Percentiles rank a stretch among this genome's conserved stretches.
These are phyloP conservation scores for Pleodorina starrii DNA, from an alignment of 139 green algal genomes.

Conservation along the genomic window DNA sequence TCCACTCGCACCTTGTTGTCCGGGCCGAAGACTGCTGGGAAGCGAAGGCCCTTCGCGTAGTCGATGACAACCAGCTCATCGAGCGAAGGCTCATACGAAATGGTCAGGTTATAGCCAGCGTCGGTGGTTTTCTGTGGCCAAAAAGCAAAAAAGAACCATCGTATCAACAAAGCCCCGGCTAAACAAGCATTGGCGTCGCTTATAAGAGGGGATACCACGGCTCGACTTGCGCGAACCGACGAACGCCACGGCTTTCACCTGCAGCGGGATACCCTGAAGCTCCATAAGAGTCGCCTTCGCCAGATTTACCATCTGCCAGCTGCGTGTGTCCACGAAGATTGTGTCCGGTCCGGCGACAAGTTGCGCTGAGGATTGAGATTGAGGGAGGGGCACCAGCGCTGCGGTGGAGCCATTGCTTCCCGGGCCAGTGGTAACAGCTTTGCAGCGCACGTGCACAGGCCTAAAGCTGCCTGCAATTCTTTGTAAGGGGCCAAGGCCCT, in stretches of 20 bases:
- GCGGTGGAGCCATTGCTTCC: background rate
- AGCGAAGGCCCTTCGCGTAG: slow-evolving; percentile 40
- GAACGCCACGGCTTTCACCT: background rate
- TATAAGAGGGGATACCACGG: too few species aligned
- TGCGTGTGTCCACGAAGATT: slow-evolving; percentile 6
- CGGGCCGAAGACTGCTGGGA: slow-evolving; percentile 35
- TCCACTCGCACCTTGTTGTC: slow-evolving; percentile 50
- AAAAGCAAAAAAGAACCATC: too few species aligned
- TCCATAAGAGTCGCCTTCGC: slow-evolving; percentile 18
- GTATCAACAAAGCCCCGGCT: too few species aligned
- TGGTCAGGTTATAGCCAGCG: slow-evolving; percentile 14
- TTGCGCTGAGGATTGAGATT: background rate
- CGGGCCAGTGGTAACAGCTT: background rate
- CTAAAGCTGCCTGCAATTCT: background rate
- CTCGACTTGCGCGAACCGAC: too few species aligned
- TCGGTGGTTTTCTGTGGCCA: slow-evolving; percentile 31
- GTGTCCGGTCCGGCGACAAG: background rate
- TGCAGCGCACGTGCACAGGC: background rate
- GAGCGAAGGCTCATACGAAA: background rate
- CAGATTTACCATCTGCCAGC: background rate
- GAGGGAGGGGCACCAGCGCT: background rate
- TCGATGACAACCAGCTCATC: slow-evolving; percentile 49
- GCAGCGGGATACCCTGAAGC: slow-evolving; percentile 36
- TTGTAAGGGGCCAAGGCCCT: background rate
- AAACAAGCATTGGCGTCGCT: too few species aligned